Percentiles rank a stretch among this genome's conserved stretches.
phyloP scores from a whole-genome alignment of 1,284 basidiomycete species.

The Phlebopus sp. region DNA sequence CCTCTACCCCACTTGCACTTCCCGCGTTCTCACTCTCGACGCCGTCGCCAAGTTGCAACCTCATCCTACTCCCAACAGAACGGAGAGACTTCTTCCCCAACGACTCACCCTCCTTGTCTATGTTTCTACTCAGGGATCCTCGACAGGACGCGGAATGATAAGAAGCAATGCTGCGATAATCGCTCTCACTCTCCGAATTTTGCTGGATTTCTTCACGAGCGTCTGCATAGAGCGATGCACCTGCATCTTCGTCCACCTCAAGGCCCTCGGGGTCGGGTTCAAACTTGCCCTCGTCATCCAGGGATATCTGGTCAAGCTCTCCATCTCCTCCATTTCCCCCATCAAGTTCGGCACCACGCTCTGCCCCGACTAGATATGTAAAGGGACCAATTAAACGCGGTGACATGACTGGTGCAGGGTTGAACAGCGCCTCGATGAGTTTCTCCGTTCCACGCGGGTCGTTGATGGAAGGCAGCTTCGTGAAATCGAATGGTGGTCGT shows the following conservation, averaged over 20 bases:
- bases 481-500: constrained; percentile 40
- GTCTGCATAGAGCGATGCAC: constrained; percentile 23
- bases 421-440: constrained; percentile 75
- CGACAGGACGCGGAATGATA: constrained; percentile 15
- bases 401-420: constrained; percentile 54
- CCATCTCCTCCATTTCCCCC: constrained; percentile 15
- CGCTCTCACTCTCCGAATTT: constrained; percentile 19
- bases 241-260: constrained; percentile 18
- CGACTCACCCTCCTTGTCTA: constrained; percentile 15
- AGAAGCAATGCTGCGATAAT: constrained; percentile 32
- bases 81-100: constrained; percentile 20
- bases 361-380: constrained; percentile 46
- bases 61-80: constrained; percentile 17
- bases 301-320: constrained; percentile 13
- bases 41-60: background rate
- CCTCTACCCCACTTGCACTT: constrained; percentile 1
- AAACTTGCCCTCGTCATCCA: background rate
- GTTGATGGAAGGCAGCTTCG: constrained; percentile 48
- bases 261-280: background rate
- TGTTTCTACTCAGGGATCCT: background rate
- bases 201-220: constrained; percentile 17
- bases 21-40: background rate
- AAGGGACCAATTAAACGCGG: constrained; percentile 52
- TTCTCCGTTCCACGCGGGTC: constrained; percentile 62
- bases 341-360: constrained; percentile 2